Base-by-base conservation (phyloP, 306 rosid genomes). In the Hippophae rhamnoides region DNA sequence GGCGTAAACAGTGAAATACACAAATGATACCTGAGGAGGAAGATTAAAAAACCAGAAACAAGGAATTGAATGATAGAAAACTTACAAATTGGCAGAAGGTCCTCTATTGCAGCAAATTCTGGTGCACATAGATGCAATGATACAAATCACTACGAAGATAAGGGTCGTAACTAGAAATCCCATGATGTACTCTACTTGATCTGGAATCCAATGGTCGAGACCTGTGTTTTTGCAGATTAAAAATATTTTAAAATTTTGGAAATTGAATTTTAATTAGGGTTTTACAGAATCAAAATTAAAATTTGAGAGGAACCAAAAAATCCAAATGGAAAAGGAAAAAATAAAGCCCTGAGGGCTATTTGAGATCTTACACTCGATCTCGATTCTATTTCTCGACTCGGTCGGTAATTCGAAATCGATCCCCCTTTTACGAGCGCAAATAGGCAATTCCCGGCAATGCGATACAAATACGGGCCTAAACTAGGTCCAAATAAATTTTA, bases 21-120 rank as follows among this genome's bases (percentile, higher is more conserved):
- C 3, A 31, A 2, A 31, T 31, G 38, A 31, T 2, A 31, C 38
- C 5, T 31, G 4, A 31, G 38, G 38, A 31, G 38, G 5, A 13
- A 9, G 10, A 31, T 4, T 44, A 47, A 44, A 5, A 61, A 66
- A 0, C 10, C 47, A 11, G 56, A 8, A 23, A 52, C 6, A 11
- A 14, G 26, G 40, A 40, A 6, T 57, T 43, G 48, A 57, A 55
- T 6, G 63, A 31, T 48, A 9, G 64, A 59, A 52, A 60, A 56
- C 62, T 48, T 79, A 89, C 96, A 89, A 60, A 79, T 89, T 89
- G 49, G 90, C 54, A 56, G 96, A 83, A 71, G 96, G 78, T 60
- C 96, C 96, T 79, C 76, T 73, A 43, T 81, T 82, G 75, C 84
- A 83, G 74, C 96, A 89, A 73, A 89, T 83, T 77, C 84, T 79